Conservation (phyloP, 148 eudicot species). For the Rhododendron ovatum region DNA sequence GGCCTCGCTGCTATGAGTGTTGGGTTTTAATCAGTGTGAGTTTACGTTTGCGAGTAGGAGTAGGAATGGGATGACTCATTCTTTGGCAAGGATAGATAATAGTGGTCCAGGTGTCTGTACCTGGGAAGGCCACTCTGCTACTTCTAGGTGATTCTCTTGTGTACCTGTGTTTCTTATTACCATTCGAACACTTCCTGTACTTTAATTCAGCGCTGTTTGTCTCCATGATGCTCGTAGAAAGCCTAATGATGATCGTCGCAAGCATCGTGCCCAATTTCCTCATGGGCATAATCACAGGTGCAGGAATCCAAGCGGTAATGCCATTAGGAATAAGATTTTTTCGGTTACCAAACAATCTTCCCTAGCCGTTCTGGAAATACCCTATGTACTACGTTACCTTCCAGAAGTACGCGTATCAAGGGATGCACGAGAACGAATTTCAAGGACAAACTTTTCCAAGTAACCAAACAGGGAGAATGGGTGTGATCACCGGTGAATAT, state of each 20-base stretch:
- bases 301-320: slow-evolving; percentile 46
- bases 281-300: slow-evolving; percentile 43
- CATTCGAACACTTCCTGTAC: slow-evolving; percentile 24
- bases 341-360: slow-evolving; percentile 31
- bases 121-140: no score
- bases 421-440: slow-evolving; percentile 45
- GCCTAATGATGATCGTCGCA: slow-evolving; percentile 35
- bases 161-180: no score
- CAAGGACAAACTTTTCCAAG: slow-evolving; percentile 24
- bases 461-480: background rate
- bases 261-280: slow-evolving; percentile 48
- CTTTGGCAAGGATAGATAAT: no score
- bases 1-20: no score
- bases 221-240: slow-evolving; percentile 25
- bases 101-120: no score
- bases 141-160: no score
- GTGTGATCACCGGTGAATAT: slow-evolving; percentile 10
- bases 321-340: slow-evolving; percentile 32
- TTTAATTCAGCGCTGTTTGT: slow-evolving; percentile 23
- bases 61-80: no score
- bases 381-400: slow-evolving; percentile 37
- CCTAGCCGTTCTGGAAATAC: slow-evolving; percentile 32
- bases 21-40: no score
- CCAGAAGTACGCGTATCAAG: slow-evolving; percentile 34
- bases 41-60: no score